Evolutionary conservation across 2,329 filamentous ascomycete genomes (phyloP), one percentile per base, ranked within the genome.

Genomic region (Colletotrichum spinosum): DNA sequence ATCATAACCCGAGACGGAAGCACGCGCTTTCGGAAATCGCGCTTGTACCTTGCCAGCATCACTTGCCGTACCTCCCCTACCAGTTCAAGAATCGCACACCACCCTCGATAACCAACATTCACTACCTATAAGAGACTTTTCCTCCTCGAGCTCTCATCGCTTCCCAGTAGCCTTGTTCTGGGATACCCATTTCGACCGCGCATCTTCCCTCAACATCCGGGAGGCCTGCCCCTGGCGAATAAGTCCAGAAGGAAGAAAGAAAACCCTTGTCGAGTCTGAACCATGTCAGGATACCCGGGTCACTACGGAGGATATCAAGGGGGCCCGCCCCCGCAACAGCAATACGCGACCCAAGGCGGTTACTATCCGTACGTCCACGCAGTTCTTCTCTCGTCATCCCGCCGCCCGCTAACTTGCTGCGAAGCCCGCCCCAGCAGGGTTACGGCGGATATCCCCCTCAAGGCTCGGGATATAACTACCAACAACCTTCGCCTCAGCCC

Each of bases 241-340:
- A 15, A 52, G 8, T 17, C 45, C 35, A 59, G 15, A 9, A 39
- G 34, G 35, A 25, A 34, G 44, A 17, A 44, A 60, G 17, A 41
- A 55, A 48, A 17, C 35, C 42, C 54, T 12, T 42, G 37, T n/a
- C 52, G 38, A 33, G 34, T n/a, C 51, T 10, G 60, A 66, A 71
- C 70, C 61, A 91, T 90, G 88, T 89, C 88, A 70, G 88, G 86
- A 73, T 90, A 89, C 75, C 86, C 86, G 69, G 83, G 83, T 65
- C 76, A 81, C 64, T 79, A 80, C 74, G 83, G 83, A 68, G 79
- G 79, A 74, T 83, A 79, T 67, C 74, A 74, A 67, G 74, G 75
- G 60, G 72, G 69, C 39, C 75, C 73, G 55, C 74, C 72, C 60
- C 75, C 71, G 59, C 75, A 75, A 66, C 75, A 78, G 60, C 75